Evolutionary conservation across 345 rosid genomes (phyloP).

Genomic region (Garcia nutans): DNA sequence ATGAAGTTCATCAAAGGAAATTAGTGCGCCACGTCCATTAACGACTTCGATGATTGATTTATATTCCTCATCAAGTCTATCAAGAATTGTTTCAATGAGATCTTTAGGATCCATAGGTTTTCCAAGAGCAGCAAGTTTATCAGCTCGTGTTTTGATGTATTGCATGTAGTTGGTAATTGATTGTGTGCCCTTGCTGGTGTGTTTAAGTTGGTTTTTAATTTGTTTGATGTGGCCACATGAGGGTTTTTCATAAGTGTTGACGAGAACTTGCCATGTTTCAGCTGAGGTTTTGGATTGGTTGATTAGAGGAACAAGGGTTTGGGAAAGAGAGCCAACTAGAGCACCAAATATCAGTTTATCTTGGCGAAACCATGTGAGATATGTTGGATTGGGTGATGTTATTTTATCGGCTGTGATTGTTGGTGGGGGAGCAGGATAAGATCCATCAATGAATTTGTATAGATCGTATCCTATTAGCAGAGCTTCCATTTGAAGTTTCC

Average conservation of each 20-base stretch:
- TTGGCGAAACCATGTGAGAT: not conserved
- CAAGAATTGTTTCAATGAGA: not conserved
- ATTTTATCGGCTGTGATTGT: not conserved
- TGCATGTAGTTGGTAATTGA: not conserved
- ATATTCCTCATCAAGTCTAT: too few species aligned
- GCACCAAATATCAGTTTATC: slow-evolving; percentile 3
- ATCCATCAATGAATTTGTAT: not conserved
- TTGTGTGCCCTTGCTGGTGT: not conserved
- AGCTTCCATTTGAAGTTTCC: slow-evolving; percentile 4
- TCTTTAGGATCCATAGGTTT: not conserved
- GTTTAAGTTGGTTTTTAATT: not conserved
- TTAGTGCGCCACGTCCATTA: too few species aligned
- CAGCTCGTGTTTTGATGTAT: not conserved
- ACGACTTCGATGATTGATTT: too few species aligned
- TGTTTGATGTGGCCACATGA: not conserved
- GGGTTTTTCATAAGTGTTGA: not conserved
- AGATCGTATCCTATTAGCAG: not conserved
- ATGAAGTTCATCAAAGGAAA: not conserved
- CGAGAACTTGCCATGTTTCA: not conserved
- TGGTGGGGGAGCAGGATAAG: not conserved
- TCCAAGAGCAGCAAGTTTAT: not conserved
- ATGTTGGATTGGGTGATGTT: not conserved
- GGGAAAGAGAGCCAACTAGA: not conserved
- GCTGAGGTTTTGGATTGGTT: too few species aligned
- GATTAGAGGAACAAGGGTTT: too few species aligned